Evolutionary conservation across 1,284 basidiomycete genomes (phyloP).

Genomic region (Abortiporus biennis): DNA sequence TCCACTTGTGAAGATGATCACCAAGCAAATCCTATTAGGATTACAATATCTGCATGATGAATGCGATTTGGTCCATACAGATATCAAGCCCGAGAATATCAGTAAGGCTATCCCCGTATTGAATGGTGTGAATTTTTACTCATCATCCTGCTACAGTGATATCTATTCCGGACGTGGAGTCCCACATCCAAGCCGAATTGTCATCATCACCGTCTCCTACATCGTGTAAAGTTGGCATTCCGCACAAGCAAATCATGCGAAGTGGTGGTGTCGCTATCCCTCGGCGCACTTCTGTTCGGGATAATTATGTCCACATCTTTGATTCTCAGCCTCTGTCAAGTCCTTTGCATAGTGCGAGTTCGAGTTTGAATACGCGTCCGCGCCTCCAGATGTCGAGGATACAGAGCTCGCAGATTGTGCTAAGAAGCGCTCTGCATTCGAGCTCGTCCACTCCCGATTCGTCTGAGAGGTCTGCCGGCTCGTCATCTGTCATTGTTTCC

Average conservation of each 20-base stretch:
- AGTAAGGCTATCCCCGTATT: constrained; percentile 47
- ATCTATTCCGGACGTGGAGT: constrained; percentile 69
- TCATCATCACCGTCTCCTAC: constrained; percentile 60
- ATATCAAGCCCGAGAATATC: constrained; percentile 93
- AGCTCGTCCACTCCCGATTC: constrained; percentile 14
- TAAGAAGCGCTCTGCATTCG: constrained; percentile 2
- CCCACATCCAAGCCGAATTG: constrained; percentile 63
- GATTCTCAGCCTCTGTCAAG: constrained; percentile 65
- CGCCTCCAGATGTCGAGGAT: constrained; percentile 29
- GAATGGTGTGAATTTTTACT: constrained; percentile 7
- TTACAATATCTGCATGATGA: constrained; percentile 88
- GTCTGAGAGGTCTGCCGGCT: constrained; percentile 20
- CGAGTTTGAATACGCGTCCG: constrained; percentile 27
- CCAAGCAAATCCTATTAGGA: constrained; percentile 82
- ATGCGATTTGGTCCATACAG: constrained; percentile 83
- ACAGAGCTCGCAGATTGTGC: constrained; percentile 18
- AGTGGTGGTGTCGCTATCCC: constrained; percentile 57
- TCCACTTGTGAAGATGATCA: constrained; percentile 76
- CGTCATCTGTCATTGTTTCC: constrained; percentile 18
- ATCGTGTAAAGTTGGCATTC: constrained; percentile 66
- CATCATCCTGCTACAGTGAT: constrained; percentile 47
- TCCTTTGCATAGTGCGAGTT: constrained; percentile 38
- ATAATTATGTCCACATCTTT: constrained; percentile 71
- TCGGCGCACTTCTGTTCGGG: constrained; percentile 36
- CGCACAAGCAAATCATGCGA: constrained; percentile 46